Conservation (phyloP, 495 filamentous ascomycete species). For the Sabuloglossum arenarium region DNA sequence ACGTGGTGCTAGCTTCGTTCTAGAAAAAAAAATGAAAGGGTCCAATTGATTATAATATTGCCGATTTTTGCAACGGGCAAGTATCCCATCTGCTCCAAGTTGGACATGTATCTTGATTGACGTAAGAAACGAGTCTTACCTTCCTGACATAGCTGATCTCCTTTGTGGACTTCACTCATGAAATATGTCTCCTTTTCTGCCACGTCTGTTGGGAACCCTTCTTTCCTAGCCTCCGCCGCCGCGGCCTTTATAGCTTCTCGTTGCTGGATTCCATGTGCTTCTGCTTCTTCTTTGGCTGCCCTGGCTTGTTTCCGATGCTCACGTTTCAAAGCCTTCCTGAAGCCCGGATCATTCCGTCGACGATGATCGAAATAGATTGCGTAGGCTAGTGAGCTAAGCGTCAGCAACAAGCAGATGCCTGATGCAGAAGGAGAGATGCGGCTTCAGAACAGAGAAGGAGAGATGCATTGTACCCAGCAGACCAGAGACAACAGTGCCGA, state of each 20-base stretch:
- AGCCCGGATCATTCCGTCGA: slow-evolving; percentile 66
- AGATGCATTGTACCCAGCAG: slow-evolving; percentile 36
- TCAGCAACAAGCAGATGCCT: neutral
- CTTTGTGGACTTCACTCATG: slow-evolving; percentile 77
- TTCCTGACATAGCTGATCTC: slow-evolving; percentile 54
- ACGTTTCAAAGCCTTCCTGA: slow-evolving; percentile 65
- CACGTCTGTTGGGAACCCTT: slow-evolving; percentile 74
- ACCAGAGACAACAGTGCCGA: slow-evolving; percentile 54
- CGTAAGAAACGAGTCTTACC: slow-evolving; percentile 24
- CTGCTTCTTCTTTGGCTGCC: slow-evolving; percentile 55
- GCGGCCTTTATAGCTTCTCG: slow-evolving; percentile 46
- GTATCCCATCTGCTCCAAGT: neutral
- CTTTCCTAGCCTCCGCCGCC: slow-evolving; percentile 60
- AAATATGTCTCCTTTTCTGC: slow-evolving; percentile 90
- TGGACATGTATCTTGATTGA: neutral
- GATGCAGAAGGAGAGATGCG: neutral
- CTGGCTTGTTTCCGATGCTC: slow-evolving; percentile 59
- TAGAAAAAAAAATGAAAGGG: neutral
- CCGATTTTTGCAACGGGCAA: neutral
- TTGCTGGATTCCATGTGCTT: slow-evolving; percentile 44
- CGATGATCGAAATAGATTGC: slow-evolving; percentile 92
- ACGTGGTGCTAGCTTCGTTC: neutral
- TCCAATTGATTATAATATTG: neutral
- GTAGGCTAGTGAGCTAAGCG: slow-evolving; percentile 28
- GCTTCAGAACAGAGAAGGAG: neutral